Conservation (phyloP, 768 basidiomycete genomes). For the Lanmaoa pseudosensibilis region DNA sequence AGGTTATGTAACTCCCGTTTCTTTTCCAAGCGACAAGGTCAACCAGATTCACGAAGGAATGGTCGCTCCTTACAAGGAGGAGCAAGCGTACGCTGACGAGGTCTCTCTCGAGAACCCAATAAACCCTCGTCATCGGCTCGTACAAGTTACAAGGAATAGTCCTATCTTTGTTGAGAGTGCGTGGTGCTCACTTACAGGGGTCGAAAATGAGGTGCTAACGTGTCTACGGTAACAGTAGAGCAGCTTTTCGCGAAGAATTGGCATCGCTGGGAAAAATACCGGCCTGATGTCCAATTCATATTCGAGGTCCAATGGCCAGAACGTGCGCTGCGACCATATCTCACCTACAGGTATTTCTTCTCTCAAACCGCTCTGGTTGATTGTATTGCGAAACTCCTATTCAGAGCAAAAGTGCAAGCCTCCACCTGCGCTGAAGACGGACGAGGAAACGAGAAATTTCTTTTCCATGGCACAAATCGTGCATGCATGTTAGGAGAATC, state of each 20-base stretch:
- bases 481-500: slow-evolving; percentile 17
- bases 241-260: slow-evolving; percentile 10
- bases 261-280: slow-evolving; percentile 10
- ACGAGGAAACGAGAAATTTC: slow-evolving; percentile 10
- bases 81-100: not conserved
- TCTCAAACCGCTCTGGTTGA: not conserved
- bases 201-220: not conserved
- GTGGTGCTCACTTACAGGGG: not conserved
- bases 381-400: not conserved
- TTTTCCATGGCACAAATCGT: slow-evolving; percentile 18
- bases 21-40: not conserved
- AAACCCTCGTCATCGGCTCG: slow-evolving; percentile 5
- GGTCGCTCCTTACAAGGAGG: not conserved
- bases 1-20: not conserved
- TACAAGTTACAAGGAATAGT: slow-evolving; percentile 5
- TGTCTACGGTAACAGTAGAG: not conserved
- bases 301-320: slow-evolving; percentile 15
- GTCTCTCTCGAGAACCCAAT: slow-evolving; percentile 1
- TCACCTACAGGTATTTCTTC: slow-evolving; percentile 6
- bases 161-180: slow-evolving; percentile 10
- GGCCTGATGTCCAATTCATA: slow-evolving; percentile 13
- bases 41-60: not conserved
- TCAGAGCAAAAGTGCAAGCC: slow-evolving; percentile 10
- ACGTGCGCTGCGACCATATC: slow-evolving; percentile 9
- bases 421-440: slow-evolving; percentile 1